Conservation (phyloP, 164 flowering plant species). For the Paratinospora sagittata region DNA sequence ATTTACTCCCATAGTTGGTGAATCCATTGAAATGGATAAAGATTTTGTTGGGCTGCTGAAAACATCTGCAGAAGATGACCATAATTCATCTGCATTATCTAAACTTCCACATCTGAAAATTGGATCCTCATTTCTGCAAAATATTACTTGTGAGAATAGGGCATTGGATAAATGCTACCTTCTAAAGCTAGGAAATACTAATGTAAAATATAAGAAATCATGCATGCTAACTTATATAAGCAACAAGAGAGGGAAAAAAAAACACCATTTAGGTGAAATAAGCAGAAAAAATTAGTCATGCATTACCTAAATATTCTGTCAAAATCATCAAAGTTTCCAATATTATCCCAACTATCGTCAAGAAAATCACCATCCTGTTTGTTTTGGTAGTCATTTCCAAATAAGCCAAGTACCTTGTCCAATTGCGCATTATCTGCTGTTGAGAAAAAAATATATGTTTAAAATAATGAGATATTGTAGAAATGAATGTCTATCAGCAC, state of each 20-base stretch:
- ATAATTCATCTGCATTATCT: conserved; percentile 50
- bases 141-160: conserved; percentile 51
- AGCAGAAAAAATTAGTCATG: conserved; percentile 6
- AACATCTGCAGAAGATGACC: conserved; percentile 62
- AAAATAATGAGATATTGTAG: neutral
- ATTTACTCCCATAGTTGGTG: conserved; percentile 28
- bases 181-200: neutral
- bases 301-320: conserved; percentile 74
- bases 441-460: conserved; percentile 9
- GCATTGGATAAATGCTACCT: conserved; percentile 34
- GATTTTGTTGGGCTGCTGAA: conserved; percentile 32
- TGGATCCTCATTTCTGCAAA: conserved; percentile 69
- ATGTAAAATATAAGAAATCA: neutral
- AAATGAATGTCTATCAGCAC: neutral
- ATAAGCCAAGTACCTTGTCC: conserved; percentile 30
- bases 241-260: neutral
- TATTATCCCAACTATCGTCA: conserved; percentile 69
- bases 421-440: conserved; percentile 32
- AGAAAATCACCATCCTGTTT: conserved; percentile 48
- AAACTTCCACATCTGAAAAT: conserved; percentile 47
- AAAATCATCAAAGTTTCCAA: conserved; percentile 82
- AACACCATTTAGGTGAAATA: neutral
- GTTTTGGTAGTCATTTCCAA: conserved; percentile 34
- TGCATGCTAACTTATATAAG: neutral
- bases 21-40: conserved; percentile 29